Evolutionary conservation across 2,329 filamentous ascomycete species (phyloP).

Genomic region (Exophiala mesophila): DNA sequence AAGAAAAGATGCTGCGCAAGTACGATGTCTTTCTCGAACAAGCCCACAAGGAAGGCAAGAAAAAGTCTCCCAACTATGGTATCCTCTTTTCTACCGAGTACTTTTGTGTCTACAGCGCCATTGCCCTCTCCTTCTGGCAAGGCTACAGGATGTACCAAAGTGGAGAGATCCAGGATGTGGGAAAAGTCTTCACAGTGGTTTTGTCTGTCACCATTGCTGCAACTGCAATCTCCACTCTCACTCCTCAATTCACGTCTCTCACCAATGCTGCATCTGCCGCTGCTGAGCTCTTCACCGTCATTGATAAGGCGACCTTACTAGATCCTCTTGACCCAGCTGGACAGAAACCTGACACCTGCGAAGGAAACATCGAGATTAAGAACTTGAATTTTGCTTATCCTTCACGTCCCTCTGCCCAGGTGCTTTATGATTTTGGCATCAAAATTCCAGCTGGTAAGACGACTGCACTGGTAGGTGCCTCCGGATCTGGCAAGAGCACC

Average conservation of each 20-base stretch:
- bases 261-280: slow-evolving; percentile 41
- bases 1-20: slow-evolving; percentile 38
- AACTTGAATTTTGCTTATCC: slow-evolving; percentile 69
- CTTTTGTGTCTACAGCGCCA: slow-evolving; percentile 61
- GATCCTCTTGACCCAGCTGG: slow-evolving; percentile 69
- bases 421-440: slow-evolving; percentile 34
- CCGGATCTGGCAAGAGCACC: slow-evolving; percentile 43
- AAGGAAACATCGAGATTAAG: slow-evolving; percentile 54
- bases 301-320: slow-evolving; percentile 79
- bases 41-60: slow-evolving; percentile 42
- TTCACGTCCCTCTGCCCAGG: slow-evolving; percentile 33
- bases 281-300: slow-evolving; percentile 68
- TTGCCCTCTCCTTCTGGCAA: slow-evolving; percentile 51
- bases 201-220: slow-evolving; percentile 21
- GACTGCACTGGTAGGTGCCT: slow-evolving; percentile 41
- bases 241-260: slow-evolving; percentile 39
- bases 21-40: slow-evolving; percentile 42
- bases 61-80: slow-evolving; percentile 41
- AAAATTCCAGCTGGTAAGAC: slow-evolving; percentile 34
- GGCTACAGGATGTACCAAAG: slow-evolving; percentile 29
- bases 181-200: slow-evolving; percentile 29
- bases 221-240: slow-evolving; percentile 19
- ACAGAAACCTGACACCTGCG: slow-evolving; percentile 46
- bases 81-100: slow-evolving; percentile 40
- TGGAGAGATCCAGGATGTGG: slow-evolving; percentile 29